These are phyloP conservation scores for Casuarina equisetifolia DNA, from an alignment of 306 rosid species.

Conservation along the genomic window DNA sequence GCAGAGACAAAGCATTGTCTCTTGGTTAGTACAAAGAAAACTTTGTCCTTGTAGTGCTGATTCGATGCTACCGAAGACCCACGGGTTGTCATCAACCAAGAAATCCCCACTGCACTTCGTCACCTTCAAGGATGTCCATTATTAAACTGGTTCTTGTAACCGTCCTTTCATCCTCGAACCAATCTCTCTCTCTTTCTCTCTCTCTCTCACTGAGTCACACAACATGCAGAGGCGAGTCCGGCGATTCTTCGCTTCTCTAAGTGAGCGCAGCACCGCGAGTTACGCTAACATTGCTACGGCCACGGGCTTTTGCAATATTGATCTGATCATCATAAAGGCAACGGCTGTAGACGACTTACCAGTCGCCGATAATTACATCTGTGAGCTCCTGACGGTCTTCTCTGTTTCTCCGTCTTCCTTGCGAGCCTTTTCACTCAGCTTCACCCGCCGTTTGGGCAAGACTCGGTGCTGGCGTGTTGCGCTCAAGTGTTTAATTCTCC, in stretches of 20 bases:
- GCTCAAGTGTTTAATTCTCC: slow-evolving; percentile 75
- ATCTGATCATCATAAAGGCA: slow-evolving; percentile 58
- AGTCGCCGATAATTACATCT: slow-evolving; percentile 55
- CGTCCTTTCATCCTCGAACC: background rate
- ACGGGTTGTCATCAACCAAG: background rate
- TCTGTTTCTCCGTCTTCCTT: slow-evolving; percentile 55
- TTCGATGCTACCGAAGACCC: slow-evolving; percentile 25
- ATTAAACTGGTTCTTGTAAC: background rate
- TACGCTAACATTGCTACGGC: slow-evolving; percentile 69
- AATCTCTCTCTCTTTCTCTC: background rate
- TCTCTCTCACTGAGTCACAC: background rate
- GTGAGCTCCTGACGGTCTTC: slow-evolving; percentile 57
- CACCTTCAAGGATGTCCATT: slow-evolving; percentile 12
- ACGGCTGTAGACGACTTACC: slow-evolving; percentile 64
- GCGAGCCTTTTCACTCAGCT: slow-evolving; percentile 50
- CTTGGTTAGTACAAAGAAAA: background rate
- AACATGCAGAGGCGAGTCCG: slow-evolving; percentile 53
- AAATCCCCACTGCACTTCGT: background rate
- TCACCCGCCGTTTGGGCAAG: slow-evolving; percentile 64
- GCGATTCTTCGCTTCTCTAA: slow-evolving; percentile 45
- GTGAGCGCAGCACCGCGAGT: slow-evolving; percentile 50
- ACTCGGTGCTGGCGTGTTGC: slow-evolving; percentile 78
- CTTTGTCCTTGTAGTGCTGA: slow-evolving; percentile 1
- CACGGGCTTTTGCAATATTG: slow-evolving; percentile 55
- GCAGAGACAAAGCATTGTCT: no score